Evolutionary conservation across 768 basidiomycete genomes (phyloP), one percentile per base, ranked within the genome.

Genomic region (Sistotremastrum suecicum): DNA sequence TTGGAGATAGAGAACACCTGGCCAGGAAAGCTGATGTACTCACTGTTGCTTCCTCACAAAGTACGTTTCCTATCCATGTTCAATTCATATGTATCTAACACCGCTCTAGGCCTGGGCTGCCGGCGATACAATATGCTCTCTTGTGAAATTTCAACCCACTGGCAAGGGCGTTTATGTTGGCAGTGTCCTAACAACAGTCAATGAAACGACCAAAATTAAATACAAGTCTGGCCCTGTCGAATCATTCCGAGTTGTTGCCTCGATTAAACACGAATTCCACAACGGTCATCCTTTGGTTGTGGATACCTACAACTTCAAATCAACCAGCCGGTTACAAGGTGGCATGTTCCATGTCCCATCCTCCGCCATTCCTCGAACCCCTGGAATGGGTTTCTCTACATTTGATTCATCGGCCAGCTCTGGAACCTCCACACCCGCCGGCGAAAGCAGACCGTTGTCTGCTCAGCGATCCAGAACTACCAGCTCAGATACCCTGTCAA

Each of bases 1-100:
- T 73, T 95, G 48, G 94, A 98, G 60, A 81, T 88, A 52, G 87
- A 95, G 62, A 95, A 92, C 60, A 91, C 90, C 10, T 98, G 94
- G 94, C 91, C 94, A 0, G 83, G 83, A 20, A 98, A 97, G 66
- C 67, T 95, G 63, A 94, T 92, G 91, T 97, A 94, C 61, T 80
- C 83, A 4, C 76, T 89, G 57, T 84, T 90, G 66, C 63, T 98
- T 33, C 92, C 92, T 0, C 90, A 94, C 70, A 94, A 92, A 20
- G 20, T 20, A 20, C 20, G 20, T 20, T 20, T 20, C 20, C 20
- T 20, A 20, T 20, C 20, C 20, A 20, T 20, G 20, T 20, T 20
- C 20, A 20, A 20, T 20, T 20, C 20, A 20, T 20, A 20, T 20
- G 20, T 20, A 20, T 20, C 20, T 20, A 20, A 20, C 2, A 20